A percentile compares a stretch with the other conserved stretches of the same genome.
phyloP scores from a whole-genome alignment of 441 rosid genomes.

The Gossypium gossypioides region DNA sequence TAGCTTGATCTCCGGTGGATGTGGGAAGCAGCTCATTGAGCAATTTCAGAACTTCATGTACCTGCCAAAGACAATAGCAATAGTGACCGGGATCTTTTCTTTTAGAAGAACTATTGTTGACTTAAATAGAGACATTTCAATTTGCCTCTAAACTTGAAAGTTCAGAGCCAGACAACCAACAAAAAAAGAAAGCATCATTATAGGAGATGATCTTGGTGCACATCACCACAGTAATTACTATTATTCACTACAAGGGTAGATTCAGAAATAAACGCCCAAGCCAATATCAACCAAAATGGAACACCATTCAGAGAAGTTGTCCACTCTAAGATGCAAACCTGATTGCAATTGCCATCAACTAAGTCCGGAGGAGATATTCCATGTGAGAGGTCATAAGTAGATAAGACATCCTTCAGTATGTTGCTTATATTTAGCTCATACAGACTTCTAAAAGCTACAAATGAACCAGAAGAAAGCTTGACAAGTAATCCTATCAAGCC shows the following conservation, averaged over 20 bases:
- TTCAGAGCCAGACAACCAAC: background rate
- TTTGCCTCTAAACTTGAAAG: too few species aligned
- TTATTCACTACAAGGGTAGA: background rate
- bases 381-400: slow-evolving; percentile 58
- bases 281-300: background rate
- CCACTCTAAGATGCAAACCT: slow-evolving; percentile 37
- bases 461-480: slow-evolving; percentile 69
- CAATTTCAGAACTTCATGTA: slow-evolving; percentile 83
- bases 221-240: background rate
- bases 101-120: slow-evolving; percentile 8
- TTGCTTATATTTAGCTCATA: slow-evolving; percentile 74
- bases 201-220: background rate
- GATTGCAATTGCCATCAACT: slow-evolving; percentile 59
- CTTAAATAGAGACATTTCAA: background rate
- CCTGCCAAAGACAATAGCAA: slow-evolving; percentile 34
- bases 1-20: slow-evolving; percentile 31
- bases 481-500: slow-evolving; percentile 81
- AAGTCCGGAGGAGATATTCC: slow-evolving; percentile 54
- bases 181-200: background rate
- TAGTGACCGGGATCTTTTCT: background rate
- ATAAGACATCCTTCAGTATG: slow-evolving; percentile 67
- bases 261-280: background rate
- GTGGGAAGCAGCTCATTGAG: slow-evolving; percentile 76
- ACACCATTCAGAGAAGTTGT: background rate
- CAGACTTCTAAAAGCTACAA: slow-evolving; percentile 61